These are phyloP conservation scores for Artomyces pyxidatus DNA, from an alignment of 768 basidiomycete genomes.

Conservation along the genomic window DNA sequence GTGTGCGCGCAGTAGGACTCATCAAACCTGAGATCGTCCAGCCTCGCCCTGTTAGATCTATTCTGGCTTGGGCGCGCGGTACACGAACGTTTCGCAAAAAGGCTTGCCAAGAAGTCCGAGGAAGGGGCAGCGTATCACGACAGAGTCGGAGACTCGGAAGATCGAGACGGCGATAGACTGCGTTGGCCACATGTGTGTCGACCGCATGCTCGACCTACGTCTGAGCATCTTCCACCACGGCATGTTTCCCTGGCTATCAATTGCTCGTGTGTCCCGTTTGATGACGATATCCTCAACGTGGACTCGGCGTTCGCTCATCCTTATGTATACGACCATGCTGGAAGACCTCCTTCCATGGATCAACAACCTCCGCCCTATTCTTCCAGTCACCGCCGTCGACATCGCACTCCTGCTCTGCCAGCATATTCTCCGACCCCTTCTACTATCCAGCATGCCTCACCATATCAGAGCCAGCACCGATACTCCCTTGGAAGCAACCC, in stretches of 20 bases:
- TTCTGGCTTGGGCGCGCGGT: too few relatives aligned
- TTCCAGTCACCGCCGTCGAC: not conserved
- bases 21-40: too few relatives aligned
- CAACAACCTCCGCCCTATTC: not conserved
- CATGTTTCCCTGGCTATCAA: not conserved
- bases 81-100: too few relatives aligned
- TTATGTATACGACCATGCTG: not conserved
- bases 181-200: not conserved
- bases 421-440: not conserved
- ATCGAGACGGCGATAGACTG: too few relatives aligned
- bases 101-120: too few relatives aligned
- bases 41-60: too few relatives aligned
- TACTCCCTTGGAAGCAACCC: slow-evolving; percentile 36
- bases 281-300: not conserved
- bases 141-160: too few relatives aligned
- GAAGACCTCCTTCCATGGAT: not conserved
- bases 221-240: not conserved
- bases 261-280: not conserved
- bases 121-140: too few relatives aligned
- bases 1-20: too few relatives aligned
- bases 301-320: not conserved
- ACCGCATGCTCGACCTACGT: not conserved
- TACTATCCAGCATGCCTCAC: not conserved
- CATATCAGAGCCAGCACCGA: slow-evolving; percentile 24
- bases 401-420: not conserved